Conservation (phyloP, 2,329 filamentous ascomycete genomes). For the Colletotrichum orchidophilum region DNA sequence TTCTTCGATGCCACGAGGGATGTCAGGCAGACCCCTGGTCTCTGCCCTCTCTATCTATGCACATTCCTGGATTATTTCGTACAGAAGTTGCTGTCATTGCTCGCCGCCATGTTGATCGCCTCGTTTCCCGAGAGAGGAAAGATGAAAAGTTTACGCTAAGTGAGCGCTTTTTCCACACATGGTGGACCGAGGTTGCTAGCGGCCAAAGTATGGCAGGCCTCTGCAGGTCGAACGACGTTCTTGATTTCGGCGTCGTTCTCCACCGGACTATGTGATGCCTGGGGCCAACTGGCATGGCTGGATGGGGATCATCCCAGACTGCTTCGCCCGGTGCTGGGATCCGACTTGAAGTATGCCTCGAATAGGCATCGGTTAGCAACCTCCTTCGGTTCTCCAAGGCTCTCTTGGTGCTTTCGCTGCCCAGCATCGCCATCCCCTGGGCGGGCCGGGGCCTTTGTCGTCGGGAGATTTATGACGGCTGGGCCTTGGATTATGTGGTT, state of each 20-base stretch:
- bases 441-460: not conserved
- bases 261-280: slow-evolving; percentile 1
- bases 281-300: not conserved
- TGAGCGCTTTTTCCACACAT: not conserved
- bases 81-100: not conserved
- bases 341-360: not conserved
- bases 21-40: not conserved
- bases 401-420: not conserved
- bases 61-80: not conserved
- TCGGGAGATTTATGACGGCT: not conserved
- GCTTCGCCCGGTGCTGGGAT: not conserved
- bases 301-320: slow-evolving; percentile 18
- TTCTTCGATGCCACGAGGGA: slow-evolving; percentile 16
- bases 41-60: not conserved
- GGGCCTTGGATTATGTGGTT: not conserved
- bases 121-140: not conserved
- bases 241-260: slow-evolving; percentile 6
- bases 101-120: slow-evolving; percentile 5
- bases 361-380: not conserved
- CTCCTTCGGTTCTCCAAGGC: not conserved
- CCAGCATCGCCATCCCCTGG: not conserved
- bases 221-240: slow-evolving; percentile 6
- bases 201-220: not conserved
- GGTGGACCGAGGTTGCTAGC: slow-evolving; percentile 23
- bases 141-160: not conserved